A percentile compares a stretch with the other conserved stretches of the same genome.
Evolutionary conservation across 2,329 filamentous ascomycete species (phyloP).

Genomic region (Aspergillus transmontanensis): DNA sequence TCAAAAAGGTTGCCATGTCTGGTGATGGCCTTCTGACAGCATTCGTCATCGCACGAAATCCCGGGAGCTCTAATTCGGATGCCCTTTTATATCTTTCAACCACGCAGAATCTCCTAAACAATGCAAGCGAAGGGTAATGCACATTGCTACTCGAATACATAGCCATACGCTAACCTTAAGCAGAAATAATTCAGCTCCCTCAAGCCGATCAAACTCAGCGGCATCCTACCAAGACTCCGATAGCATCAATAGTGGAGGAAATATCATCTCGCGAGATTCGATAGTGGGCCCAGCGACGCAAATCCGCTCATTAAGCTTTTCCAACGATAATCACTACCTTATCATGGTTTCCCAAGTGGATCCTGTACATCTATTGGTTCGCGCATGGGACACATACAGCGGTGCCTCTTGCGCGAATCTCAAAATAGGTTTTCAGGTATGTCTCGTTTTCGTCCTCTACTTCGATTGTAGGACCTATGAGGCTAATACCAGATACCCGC

Average conservation of each 20-base stretch:
- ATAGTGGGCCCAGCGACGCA: conserved; percentile 8
- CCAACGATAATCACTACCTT: conserved; percentile 13
- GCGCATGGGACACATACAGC: conserved; percentile 15
- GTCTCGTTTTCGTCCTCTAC: neutral
- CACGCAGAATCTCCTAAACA: conserved; percentile 16
- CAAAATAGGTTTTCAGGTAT: neutral
- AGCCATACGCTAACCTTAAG: neutral
- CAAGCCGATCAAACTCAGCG: conserved; percentile 15
- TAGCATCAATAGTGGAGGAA: conserved; percentile 8
- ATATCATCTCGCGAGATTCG: conserved; percentile 8
- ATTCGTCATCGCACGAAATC: conserved; percentile 7
- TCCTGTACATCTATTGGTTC: conserved; percentile 7
- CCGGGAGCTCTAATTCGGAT: conserved; percentile 1
- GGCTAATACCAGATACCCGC: neutral
- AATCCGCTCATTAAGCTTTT: conserved; percentile 16
- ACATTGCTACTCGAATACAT: no score
- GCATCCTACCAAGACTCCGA: conserved; percentile 8
- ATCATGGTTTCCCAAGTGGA: conserved; percentile 13
- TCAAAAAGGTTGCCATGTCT: conserved; percentile 19
- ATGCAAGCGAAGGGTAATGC: conserved; percentile 8
- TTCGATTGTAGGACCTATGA: neutral
- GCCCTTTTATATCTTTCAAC: conserved; percentile 14
- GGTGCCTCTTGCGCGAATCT: conserved; percentile 8
- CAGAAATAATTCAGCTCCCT: conserved; percentile 3
- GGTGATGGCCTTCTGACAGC: conserved; percentile 14